These are phyloP conservation scores for Hamamelis virginiana DNA, from an alignment of 164 flowering plant species.

Conservation along the genomic window DNA sequence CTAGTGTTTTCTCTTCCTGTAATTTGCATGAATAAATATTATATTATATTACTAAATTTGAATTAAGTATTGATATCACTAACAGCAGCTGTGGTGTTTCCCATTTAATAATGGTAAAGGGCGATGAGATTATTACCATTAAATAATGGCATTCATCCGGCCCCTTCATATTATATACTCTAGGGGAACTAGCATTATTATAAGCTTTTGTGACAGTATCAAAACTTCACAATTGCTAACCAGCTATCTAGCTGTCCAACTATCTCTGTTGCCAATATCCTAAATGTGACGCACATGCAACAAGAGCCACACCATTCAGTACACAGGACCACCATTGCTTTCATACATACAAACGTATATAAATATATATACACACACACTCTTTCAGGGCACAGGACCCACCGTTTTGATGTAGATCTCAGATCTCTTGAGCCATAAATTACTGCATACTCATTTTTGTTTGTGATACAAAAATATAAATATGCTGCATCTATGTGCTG, in stretches of 20 bases:
- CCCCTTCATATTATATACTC: background rate
- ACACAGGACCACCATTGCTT: slow-evolving; percentile 13
- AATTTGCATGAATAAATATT: no score
- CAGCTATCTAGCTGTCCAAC: slow-evolving; percentile 15
- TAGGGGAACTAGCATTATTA: background rate
- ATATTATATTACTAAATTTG: no score
- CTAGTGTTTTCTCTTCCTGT: background rate
- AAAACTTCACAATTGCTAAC: background rate
- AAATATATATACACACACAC: no score
- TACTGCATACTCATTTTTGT: background rate
- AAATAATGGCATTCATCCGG: no score
- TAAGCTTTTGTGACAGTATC: background rate
- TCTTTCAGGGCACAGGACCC: background rate
- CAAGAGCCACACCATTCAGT: slow-evolving; percentile 4
- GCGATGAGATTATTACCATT: no score
- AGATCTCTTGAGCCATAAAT: background rate
- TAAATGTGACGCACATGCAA: slow-evolving; percentile 28
- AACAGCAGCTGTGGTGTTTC: no score
- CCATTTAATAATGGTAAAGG: no score
- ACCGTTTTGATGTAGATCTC: background rate
- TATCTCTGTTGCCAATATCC: background rate
- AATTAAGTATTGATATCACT: no score
- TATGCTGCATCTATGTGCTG: no score
- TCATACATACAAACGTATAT: background rate
- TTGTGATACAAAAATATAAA: no score